Conservation (phyloP, 352 stramenopile genomes). For the Pythium rishiriense region DNA sequence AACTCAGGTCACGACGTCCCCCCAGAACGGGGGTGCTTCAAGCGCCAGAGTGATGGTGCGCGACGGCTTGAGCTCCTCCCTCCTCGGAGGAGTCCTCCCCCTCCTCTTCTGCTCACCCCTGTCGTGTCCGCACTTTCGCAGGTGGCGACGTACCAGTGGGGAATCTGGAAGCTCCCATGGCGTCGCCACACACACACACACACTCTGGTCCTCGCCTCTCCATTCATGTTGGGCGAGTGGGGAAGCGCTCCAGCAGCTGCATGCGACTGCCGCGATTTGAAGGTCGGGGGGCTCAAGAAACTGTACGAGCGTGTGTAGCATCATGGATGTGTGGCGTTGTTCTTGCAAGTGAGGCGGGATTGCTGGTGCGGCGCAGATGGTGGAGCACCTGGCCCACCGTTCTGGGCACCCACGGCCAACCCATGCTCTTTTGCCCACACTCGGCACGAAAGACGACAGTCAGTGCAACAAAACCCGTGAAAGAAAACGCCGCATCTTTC, state of each 20-base stretch:
- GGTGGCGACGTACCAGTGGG: background rate
- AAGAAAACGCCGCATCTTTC: background rate
- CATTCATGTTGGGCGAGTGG: background rate
- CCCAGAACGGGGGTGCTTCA: conserved; percentile 1
- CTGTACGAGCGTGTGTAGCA: conserved; percentile 24
- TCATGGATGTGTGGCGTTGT: conserved; percentile 11
- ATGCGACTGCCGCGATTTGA: conserved; percentile 2
- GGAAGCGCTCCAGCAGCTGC: conserved; percentile 2
- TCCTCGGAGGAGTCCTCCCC: background rate
- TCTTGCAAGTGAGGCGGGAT: background rate
- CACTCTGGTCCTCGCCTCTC: background rate
- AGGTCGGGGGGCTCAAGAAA: no score
- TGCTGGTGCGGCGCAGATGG: background rate
- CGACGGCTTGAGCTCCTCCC: background rate
- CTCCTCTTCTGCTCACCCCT: background rate
- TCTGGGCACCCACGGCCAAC: conserved; percentile 3
- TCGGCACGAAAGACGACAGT: background rate
- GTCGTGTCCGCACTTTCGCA: conserved; percentile 8
- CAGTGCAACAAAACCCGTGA: background rate
- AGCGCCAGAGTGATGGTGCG: conserved; percentile 18
- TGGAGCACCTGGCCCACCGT: background rate
- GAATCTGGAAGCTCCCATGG: conserved; percentile 1
- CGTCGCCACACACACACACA: background rate
- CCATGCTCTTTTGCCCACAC: no score
- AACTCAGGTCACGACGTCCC: conserved; percentile 4